Conservation (phyloP, 2,329 filamentous ascomycete species). For the Colletotrichum plurivorum region DNA sequence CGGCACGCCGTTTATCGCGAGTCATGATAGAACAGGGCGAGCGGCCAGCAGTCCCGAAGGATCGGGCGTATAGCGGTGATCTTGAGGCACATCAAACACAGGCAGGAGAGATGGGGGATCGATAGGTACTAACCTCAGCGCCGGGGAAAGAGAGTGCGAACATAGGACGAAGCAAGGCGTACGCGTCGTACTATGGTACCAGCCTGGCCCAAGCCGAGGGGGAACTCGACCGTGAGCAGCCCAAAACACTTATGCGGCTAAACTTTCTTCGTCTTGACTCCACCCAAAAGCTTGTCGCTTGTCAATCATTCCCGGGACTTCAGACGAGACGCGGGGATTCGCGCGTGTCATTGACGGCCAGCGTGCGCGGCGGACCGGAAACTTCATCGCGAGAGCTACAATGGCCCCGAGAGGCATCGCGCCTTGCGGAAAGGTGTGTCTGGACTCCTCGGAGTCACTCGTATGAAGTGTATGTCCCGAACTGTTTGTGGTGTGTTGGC, state of each 20-base stretch:
- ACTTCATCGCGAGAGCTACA: slow-evolving; percentile 1
- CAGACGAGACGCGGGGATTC: slow-evolving; percentile 7
- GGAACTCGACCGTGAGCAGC: neutral
- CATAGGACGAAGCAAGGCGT: too few relatives aligned
- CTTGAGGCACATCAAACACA: too few relatives aligned
- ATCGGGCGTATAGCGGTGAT: too few relatives aligned
- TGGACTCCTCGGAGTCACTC: neutral
- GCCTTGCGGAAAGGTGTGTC: neutral
- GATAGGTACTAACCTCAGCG: too few relatives aligned
- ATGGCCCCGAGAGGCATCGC: neutral
- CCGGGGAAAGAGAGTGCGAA: too few relatives aligned
- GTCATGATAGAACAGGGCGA: too few relatives aligned
- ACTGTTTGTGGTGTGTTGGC: neutral
- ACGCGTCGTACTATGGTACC: too few relatives aligned
- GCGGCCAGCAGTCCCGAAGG: too few relatives aligned
- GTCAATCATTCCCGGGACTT: slow-evolving; percentile 4
- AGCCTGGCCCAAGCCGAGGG: too few relatives aligned
- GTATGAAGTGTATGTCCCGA: neutral
- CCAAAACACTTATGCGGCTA: slow-evolving; percentile 31
- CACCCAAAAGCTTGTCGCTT: slow-evolving; percentile 36
- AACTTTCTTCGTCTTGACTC: slow-evolving; percentile 34
- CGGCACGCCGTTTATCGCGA: too few relatives aligned
- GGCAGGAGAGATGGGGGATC: too few relatives aligned
- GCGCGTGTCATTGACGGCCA: neutral
- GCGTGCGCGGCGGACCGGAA: neutral